Percentiles rank a stretch among this genome's conserved stretches.
These are phyloP conservation scores for Emmonsia crescens DNA, from an alignment of 2,329 filamentous ascomycete species.

Conservation along the genomic window DNA sequence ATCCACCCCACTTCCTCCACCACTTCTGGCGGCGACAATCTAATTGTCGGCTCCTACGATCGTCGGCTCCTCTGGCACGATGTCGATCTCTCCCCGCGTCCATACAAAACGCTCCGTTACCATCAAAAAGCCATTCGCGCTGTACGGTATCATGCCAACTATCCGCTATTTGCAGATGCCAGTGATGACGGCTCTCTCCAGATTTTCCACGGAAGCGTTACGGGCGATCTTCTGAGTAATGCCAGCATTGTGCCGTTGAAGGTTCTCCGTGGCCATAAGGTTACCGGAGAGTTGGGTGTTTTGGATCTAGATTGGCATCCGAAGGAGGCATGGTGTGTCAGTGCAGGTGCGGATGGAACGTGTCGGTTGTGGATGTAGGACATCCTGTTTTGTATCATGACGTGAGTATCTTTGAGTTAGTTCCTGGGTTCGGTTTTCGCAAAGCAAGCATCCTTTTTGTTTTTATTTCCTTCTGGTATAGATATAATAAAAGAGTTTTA, in stretches of 20 bases:
- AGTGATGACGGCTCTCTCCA: conserved; percentile 91
- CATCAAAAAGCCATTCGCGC: conserved; percentile 83
- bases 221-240: conserved; percentile 89
- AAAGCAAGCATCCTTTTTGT: background rate
- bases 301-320: conserved; percentile 96
- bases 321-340: conserved; percentile 84
- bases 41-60: conserved; percentile 92
- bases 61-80: conserved; percentile 93
- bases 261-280: conserved; percentile 79
- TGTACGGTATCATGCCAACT: conserved; percentile 72
- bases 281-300: conserved; percentile 76
- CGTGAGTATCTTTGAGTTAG: background rate
- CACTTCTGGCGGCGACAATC: conserved; percentile 82
- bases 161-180: conserved; percentile 85
- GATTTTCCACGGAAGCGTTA: conserved; percentile 94
- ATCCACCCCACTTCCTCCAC: conserved; percentile 83
- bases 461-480: background rate
- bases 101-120: conserved; percentile 95
- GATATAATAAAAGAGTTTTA: background rate
- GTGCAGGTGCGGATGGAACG: conserved; percentile 87
- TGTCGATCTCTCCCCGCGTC: conserved; percentile 76
- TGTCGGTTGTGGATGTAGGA: conserved; percentile 72
- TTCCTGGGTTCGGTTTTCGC: background rate
- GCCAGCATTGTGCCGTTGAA: conserved; percentile 94
- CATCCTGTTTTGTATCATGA: background rate